Evolutionary conservation across 208 protist genomes (phyloP).

Genomic region (Leptomonas pyrrhocoris): DNA sequence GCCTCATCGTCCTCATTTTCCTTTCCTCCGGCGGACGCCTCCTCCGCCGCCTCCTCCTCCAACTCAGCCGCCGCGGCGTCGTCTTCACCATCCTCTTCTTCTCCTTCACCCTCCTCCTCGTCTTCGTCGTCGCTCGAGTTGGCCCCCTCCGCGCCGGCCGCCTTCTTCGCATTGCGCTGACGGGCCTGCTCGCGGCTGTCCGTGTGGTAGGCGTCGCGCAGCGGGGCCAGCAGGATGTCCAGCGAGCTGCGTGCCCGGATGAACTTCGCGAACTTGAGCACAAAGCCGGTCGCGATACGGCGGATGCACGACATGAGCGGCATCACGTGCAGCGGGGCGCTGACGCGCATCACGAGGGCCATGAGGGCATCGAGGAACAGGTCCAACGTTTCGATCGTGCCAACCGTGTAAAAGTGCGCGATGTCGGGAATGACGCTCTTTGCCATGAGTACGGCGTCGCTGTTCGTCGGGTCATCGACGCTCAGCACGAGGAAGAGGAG

Average conservation of each 20-base stretch:
- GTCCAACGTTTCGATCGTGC: conserved; percentile 82
- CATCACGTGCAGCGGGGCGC: conserved; percentile 80
- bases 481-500: conserved; percentile 86
- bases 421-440: conserved; percentile 71
- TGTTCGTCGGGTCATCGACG: conserved; percentile 81
- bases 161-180: conserved; percentile 56
- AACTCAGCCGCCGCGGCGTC: not conserved
- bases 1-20: conserved; percentile 23
- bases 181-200: conserved; percentile 78
- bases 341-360: conserved; percentile 78
- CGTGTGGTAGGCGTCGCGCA: conserved; percentile 85
- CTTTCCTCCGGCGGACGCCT: not conserved
- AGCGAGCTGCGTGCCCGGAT: conserved; percentile 61
- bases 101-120: conserved; percentile 29
- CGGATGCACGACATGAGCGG: conserved; percentile 81
- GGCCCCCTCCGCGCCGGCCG: conserved; percentile 30
- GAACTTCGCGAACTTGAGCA: conserved; percentile 75
- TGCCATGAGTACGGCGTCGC: conserved; percentile 63
- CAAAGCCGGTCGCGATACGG: conserved; percentile 75
- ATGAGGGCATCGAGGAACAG: conserved; percentile 87
- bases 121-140: conserved; percentile 10
- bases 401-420: conserved; percentile 69
- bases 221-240: conserved; percentile 72
- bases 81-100: conserved; percentile 20
- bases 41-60: not conserved